Evolutionary conservation across 2,329 filamentous ascomycete genomes (phyloP), one percentile per base, ranked within the genome.

Genomic region (Talaromyces sp.): DNA sequence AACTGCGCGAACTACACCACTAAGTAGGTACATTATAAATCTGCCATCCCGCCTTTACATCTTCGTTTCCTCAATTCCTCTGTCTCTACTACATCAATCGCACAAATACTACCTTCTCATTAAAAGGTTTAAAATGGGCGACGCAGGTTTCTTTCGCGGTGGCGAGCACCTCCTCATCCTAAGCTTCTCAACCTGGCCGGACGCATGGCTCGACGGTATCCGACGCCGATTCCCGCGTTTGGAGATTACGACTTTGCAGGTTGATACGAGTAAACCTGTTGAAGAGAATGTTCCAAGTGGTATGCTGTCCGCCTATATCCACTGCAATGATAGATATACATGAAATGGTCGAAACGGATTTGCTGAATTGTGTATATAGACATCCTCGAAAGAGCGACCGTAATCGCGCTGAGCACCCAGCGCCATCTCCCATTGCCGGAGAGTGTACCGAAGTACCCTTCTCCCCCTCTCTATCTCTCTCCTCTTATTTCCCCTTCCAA

Each of bases 231-330:
- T 66, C 39, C 64, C 64, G 6, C 14, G 14, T 31, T 33, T 66
- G 9, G 39, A 66, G 10, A 57, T 66, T 22, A 66, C 59, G 3
- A 19, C 7, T 22, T 27, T 66, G 8, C 43, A 47, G 33, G 7
- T 62, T 52, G 64, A 66, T 45, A 41, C 35, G 19, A 50, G 39
- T 14, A 62, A 58, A 43, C 33, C 64, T 9, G 6, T 62, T 16
- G 64, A 66, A 59, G 64, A 66, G 31, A 58, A 19, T 2, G 64
- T 66, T 27, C 64, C 64, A 33, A 62, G 49, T 7, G 58, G 63
- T 37, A 31, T 31, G 27, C 27, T 7, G 5, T 3, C 27, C 27
- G 27, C 27, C 1, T 31, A 6, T 31, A 31, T 31, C 7, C 27
- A 31, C 27, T 31, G 27, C 27, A 1, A 31, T 31, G 27, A 8